Percentiles rank a stretch among this genome's conserved stretches.
Conservation (phyloP, 1,139 yeast genomes). For the Lodderomyces oxycetoniae region DNA sequence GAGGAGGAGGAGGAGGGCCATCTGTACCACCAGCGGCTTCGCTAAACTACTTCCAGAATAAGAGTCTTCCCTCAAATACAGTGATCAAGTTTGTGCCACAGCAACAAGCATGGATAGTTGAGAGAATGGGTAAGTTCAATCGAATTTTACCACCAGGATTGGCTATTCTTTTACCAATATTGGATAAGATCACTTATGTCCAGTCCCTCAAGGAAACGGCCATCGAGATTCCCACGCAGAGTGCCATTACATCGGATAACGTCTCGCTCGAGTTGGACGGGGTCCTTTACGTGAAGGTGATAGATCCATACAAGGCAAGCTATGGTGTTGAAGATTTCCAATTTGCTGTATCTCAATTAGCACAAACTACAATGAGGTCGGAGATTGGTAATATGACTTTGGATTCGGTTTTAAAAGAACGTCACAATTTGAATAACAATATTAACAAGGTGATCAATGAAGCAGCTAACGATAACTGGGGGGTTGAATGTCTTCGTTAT, state of each 20-base stretch:
- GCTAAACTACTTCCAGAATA: conserved; percentile 62
- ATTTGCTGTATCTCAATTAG: conserved; percentile 79
- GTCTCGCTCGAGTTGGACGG: conserved; percentile 85
- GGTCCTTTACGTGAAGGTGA: conserved; percentile 69
- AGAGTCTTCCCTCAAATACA: conserved; percentile 69
- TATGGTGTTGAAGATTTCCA: conserved; percentile 88
- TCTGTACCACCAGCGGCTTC: conserved; percentile 13
- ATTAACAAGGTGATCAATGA: conserved; percentile 78
- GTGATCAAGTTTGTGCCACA: conserved; percentile 78
- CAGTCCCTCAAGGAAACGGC: conserved; percentile 81
- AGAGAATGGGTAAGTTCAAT: conserved; percentile 84
- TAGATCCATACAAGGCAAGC: conserved; percentile 80
- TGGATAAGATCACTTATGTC: conserved; percentile 76
- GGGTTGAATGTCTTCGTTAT: conserved; percentile 76
- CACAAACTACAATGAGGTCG: conserved; percentile 87
- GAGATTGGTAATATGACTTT: conserved; percentile 81
- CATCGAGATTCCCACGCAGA: conserved; percentile 76
- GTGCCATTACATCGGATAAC: conserved; percentile 82
- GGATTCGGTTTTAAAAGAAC: conserved; percentile 72
- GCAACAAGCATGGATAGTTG: conserved; percentile 88
- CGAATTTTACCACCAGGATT: conserved; percentile 74
- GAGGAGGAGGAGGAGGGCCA: too few relatives aligned
- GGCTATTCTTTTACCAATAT: conserved; percentile 64
- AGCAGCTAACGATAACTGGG: conserved; percentile 80
- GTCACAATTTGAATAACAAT: conserved; percentile 66